Evolutionary conservation across 2,329 filamentous ascomycete species (phyloP), one percentile per base, ranked within the genome.

Genomic region (Nigrospora sphaerica): DNA sequence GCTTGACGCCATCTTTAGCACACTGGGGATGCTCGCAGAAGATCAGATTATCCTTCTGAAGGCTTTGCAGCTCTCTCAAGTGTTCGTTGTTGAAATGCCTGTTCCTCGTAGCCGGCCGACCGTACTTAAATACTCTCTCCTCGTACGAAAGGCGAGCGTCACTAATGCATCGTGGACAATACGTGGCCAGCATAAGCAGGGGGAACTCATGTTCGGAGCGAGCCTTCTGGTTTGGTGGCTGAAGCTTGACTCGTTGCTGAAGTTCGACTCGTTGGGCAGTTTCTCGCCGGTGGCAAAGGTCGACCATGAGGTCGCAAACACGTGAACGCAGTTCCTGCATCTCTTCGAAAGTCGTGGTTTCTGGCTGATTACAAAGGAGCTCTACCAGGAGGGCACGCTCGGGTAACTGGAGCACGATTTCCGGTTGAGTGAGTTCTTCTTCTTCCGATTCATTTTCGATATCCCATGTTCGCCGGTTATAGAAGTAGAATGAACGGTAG

Each of bases 401-500:
- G 16, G 52, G 47, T 12, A 56, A 50, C 13, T 42, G 35, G 12
- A 54, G 49, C 19, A 51, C 47, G 37, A 53, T 41, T 16, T 33
- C 32, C 34, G 48, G 53, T 31, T 50, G 38, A 12, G 46, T 39
- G 28, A 52, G 49, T 32, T 54, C 46, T 44, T 49, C 52, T 45
- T 59, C 44, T 35, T 46, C 53, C 18, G 11, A 49, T 44, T 54
- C 42, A 17, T 46, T 51, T 46, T 64, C 48, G 31, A 65, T 60
- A 34, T 64, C 60, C 56, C 44, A 56, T 32, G 53, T 61, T 5
- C 47, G 48, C 36, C 44, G 47, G 46, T 60, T 45, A 34, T 60
- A 55, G 41, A 62, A 64, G 43, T 62, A 62, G 48, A 61, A 39
- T 44, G 58, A 35, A 28, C 47, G 44, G 42, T 64, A 63, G 36